Conservation (phyloP, 2,329 filamentous ascomycete species). For the Fusarium siculi region DNA sequence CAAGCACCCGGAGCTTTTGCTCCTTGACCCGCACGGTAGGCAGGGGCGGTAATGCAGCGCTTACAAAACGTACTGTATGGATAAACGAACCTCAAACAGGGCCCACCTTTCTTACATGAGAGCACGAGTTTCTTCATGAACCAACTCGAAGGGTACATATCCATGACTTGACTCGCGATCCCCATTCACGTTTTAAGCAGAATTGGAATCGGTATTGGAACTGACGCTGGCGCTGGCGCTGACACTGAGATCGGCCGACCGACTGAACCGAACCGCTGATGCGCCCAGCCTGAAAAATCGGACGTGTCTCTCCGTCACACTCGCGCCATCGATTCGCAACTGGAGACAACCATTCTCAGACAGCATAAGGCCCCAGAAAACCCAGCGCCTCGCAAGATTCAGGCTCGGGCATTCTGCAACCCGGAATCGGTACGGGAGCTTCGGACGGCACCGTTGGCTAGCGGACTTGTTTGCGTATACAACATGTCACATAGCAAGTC, state of each 20-base stretch:
- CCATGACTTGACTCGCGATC: not conserved
- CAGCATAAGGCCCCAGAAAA: slow-evolving; percentile 6
- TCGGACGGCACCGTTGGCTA: slow-evolving; percentile 21
- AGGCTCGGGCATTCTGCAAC: slow-evolving; percentile 1
- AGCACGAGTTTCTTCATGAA: slow-evolving; percentile 9
- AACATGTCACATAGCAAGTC: slow-evolving; percentile 7
- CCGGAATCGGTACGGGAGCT: slow-evolving; percentile 15
- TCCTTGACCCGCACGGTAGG: slow-evolving; percentile 48
- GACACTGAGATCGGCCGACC: not conserved
- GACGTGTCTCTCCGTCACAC: slow-evolving; percentile 11
- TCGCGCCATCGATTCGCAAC: slow-evolving; percentile 29
- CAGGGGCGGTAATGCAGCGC: slow-evolving; percentile 45
- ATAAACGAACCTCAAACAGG: slow-evolving; percentile 15
- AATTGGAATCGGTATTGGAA: not conserved
- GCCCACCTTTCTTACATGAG: slow-evolving; percentile 30
- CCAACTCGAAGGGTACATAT: not conserved
- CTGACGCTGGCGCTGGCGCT: not conserved
- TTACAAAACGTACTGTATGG: slow-evolving; percentile 40
- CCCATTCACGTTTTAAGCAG: not conserved
- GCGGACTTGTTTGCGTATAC: slow-evolving; percentile 8
- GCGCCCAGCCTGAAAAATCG: not conserved
- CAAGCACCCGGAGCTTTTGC: slow-evolving; percentile 49
- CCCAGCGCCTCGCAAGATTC: not conserved
- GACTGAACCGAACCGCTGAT: slow-evolving; percentile 6
- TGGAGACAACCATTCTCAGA: not conserved